phyloP scores from a whole-genome alignment of 257 asterid genomes.

The Gynochthodes officinalis region DNA sequence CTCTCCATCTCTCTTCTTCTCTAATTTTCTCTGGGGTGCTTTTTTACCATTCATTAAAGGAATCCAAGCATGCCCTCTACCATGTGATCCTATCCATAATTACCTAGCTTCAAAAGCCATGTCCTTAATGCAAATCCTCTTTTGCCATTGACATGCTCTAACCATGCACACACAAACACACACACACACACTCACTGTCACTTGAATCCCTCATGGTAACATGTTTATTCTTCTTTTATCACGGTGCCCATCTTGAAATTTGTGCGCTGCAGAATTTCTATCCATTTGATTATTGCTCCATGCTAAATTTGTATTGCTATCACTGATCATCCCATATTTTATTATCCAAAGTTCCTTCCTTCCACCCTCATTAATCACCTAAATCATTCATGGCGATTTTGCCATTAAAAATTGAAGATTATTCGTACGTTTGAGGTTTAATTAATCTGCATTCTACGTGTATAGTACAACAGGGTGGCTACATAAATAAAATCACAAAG shows the following conservation, averaged over 20 bases:
- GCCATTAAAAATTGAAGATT: not conserved
- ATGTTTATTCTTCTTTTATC: constrained; percentile 14
- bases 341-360: not conserved
- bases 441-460: not conserved
- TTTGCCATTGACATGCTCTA: constrained; percentile 5
- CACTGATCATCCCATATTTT: not conserved
- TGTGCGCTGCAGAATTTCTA: constrained; percentile 17
- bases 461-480: no score
- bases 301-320: not conserved
- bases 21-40: not conserved
- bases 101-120: constrained; percentile 14
- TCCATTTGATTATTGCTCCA: constrained; percentile 3
- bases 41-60: constrained; percentile 10
- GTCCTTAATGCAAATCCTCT: constrained; percentile 1
- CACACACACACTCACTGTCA: not conserved
- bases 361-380: not conserved
- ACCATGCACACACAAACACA: constrained; percentile 1
- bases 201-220: constrained; percentile 11
- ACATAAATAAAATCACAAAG: no score
- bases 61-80: constrained; percentile 26
- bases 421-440: not conserved
- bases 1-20: not conserved
- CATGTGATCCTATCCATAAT: constrained; percentile 26
- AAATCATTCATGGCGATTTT: not conserved
- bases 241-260: constrained; percentile 16